These are phyloP conservation scores for Aspergillus alliaceus DNA, from an alignment of 2,329 filamentous ascomycete species.

Conservation along the genomic window DNA sequence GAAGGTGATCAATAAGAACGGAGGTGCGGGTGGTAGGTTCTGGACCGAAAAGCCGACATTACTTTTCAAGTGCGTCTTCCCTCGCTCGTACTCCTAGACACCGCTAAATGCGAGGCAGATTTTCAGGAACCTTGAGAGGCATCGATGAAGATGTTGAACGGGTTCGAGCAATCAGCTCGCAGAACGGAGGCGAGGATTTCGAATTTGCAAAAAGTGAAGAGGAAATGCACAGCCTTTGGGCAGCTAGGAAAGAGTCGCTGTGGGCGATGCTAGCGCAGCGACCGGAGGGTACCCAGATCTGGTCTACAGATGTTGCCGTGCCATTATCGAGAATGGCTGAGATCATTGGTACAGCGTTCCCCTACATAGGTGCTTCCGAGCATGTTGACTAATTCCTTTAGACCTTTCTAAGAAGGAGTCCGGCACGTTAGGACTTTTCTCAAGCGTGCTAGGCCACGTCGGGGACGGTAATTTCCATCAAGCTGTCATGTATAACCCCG, in stretches of 20 bases:
- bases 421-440: slow-evolving; percentile 79
- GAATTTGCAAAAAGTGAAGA: slow-evolving; percentile 51
- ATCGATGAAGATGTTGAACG: slow-evolving; percentile 74
- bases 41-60: slow-evolving; percentile 37
- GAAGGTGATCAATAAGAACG: slow-evolving; percentile 64
- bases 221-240: slow-evolving; percentile 56
- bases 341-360: slow-evolving; percentile 49
- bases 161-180: slow-evolving; percentile 57
- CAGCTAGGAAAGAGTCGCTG: slow-evolving; percentile 56
- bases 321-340: slow-evolving; percentile 58
- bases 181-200: slow-evolving; percentile 38
- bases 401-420: slow-evolving; percentile 85
- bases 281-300: slow-evolving; percentile 54
- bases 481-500: slow-evolving; percentile 79
- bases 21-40: slow-evolving; percentile 50
- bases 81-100: background rate
- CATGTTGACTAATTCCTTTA: slow-evolving; percentile 9
- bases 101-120: background rate
- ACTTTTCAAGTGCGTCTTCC: slow-evolving; percentile 38
- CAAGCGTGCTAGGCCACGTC: slow-evolving; percentile 80
- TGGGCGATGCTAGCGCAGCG: slow-evolving; percentile 58
- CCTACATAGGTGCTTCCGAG: background rate
- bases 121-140: slow-evolving; percentile 70
- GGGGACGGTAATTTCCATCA: slow-evolving; percentile 93
- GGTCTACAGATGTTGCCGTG: slow-evolving; percentile 61